Conservation (phyloP, 306 rosid species). For the Corylus heterophylla region DNA sequence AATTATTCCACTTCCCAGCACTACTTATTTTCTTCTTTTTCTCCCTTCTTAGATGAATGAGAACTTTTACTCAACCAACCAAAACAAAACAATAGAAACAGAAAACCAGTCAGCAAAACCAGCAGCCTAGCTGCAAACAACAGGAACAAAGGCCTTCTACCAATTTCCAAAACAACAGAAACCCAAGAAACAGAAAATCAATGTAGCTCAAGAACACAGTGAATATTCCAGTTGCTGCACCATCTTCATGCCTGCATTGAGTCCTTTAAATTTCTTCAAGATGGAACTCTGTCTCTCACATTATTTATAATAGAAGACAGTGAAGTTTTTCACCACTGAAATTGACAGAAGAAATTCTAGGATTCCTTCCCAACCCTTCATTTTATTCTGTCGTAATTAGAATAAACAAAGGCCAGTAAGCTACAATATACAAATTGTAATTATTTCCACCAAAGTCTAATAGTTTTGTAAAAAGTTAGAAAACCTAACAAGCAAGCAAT, state of each 20-base stretch:
- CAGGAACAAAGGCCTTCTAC: not conserved
- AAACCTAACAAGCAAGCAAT: not conserved
- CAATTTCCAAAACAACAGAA: not conserved
- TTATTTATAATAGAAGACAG: not conserved
- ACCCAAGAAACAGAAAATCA: not conserved
- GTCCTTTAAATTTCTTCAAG: not conserved
- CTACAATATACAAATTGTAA: not conserved
- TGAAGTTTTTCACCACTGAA: not conserved
- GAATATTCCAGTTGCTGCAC: not conserved
- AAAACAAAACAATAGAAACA: not conserved
- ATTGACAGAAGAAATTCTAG: not conserved
- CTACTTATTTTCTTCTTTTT: not conserved
- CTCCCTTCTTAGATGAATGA: not conserved
- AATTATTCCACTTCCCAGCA: not conserved
- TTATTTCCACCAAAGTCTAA: no score
- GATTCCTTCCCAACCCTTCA: not conserved
- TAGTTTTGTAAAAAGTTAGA: no score
- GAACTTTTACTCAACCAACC: not conserved
- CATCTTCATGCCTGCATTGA: not conserved
- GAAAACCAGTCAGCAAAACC: not conserved
- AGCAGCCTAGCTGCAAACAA: not conserved
- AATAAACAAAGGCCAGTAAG: not conserved
- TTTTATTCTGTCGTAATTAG: not conserved
- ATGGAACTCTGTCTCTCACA: not conserved
- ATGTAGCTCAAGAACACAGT: not conserved